Evolutionary conservation across 129 eudicot genomes (phyloP).

Genomic region (Pseudognaphalium luteoalbum): DNA sequence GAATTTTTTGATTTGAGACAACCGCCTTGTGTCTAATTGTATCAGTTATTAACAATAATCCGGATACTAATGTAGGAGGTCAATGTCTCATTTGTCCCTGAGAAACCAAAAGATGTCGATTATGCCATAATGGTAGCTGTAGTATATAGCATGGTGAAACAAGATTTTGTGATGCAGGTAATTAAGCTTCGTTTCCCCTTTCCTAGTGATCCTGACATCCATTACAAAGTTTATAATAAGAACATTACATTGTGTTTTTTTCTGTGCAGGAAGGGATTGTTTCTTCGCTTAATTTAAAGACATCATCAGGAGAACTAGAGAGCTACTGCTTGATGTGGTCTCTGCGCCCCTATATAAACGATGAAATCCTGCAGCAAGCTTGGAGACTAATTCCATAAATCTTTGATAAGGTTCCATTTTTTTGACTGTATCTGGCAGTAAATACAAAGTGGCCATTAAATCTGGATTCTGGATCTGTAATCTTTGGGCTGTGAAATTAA

Average conservation of each 20-base stretch:
- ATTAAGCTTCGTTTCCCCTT: not conserved
- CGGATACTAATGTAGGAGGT: constrained; percentile 35
- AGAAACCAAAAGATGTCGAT: constrained; percentile 40
- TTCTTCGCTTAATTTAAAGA: constrained; percentile 54
- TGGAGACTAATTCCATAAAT: constrained; percentile 56
- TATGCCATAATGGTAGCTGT: constrained; percentile 63
- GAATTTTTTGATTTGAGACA: not conserved
- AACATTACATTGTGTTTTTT: not conserved
- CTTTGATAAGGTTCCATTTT: not conserved
- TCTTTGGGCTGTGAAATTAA: not conserved
- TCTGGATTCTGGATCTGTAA: not conserved
- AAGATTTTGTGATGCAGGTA: constrained; percentile 87
- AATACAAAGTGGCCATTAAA: not conserved
- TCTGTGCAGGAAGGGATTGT: constrained; percentile 63
- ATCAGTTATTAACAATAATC: not conserved
- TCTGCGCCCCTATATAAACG: constrained; percentile 68
- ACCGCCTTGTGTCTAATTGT: not conserved
- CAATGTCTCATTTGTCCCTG: constrained; percentile 31
- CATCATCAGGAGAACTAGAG: constrained; percentile 71
- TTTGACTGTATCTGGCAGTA: not conserved
- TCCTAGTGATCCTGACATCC: not conserved
- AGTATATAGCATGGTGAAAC: constrained; percentile 69
- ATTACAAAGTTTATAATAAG: constrained; percentile 1
- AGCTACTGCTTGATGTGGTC: constrained; percentile 91
- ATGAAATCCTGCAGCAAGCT: constrained; percentile 71